Evolutionary conservation across 2,329 filamentous ascomycete genomes (phyloP), one percentile per base, ranked within the genome.

Genomic region (Botrytis byssoidea): DNA sequence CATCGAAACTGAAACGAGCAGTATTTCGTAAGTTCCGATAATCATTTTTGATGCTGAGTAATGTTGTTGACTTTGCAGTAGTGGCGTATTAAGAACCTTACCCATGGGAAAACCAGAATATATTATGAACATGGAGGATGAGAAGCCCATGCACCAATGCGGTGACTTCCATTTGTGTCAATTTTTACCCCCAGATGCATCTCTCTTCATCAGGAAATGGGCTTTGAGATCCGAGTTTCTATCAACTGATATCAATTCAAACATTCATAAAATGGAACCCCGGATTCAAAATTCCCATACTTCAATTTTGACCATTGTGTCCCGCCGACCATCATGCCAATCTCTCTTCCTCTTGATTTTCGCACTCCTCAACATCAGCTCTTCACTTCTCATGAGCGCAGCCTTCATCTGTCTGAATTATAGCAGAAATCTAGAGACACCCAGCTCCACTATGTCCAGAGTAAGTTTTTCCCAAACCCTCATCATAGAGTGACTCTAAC

Each of bases 351-450:
- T 51, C 14, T 37, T 29, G 12, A 10, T 25, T 40, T 14, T 67
- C 65, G 8, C 32, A 35, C 32, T 55, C 32, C 14, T 67, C 25
- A 40, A 67, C 16, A 42, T 37, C 65, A 57, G 25, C 16, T 68
- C 65, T 57, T 68, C 65, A 42, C 46, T 68, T 12, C 65, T 68
- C 65, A 55, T 68, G 46, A 40, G 46, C 18, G 25, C 35, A 40
- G 40, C 65, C 4, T 55, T 40, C 35, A 68, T 68, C 65, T 42
- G 32, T 35, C 46, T 68, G 10, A 68, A 55, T 37, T 40, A 55
- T 37, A 55, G 46, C 65, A 68, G 35, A 55, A 22, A 29, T 18
- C 46, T 68, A 9, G 46, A 55, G 29, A 29, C 35, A 29, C 16
- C 16, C 35, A 55, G 65, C 25, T 68, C 40, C 18, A 48, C 25